These are phyloP conservation scores for Globisporangium okanoganense DNA, from an alignment of 352 stramenopile species.

Conservation along the genomic window DNA sequence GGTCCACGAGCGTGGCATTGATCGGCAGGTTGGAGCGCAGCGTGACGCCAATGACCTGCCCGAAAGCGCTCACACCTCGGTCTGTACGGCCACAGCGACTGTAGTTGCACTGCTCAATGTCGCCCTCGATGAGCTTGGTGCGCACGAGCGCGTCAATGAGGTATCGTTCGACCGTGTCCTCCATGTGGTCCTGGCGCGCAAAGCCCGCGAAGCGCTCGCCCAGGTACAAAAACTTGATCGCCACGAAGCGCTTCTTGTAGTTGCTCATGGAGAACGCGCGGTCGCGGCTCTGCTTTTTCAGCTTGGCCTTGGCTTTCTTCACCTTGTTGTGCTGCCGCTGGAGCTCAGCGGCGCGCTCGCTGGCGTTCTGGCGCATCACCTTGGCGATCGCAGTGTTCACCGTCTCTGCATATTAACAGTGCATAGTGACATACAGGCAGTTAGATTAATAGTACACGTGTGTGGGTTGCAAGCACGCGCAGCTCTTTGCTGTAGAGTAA, in stretches of 20 bases:
- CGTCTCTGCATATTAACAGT: constrained; percentile 27
- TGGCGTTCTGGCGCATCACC: constrained; percentile 36
- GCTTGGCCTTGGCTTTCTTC: constrained; percentile 63
- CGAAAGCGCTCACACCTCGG: constrained; percentile 91
- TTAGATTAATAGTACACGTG: background rate
- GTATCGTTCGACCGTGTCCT: constrained; percentile 92
- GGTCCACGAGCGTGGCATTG: constrained; percentile 57
- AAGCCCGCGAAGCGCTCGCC: constrained; percentile 89
- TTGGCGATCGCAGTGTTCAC: constrained; percentile 72
- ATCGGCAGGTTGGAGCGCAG: constrained; percentile 76
- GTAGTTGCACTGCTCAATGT: constrained; percentile 84
- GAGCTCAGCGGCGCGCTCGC: background rate
- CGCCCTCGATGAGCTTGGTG: constrained; percentile 85
- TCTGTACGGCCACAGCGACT: constrained; percentile 97
- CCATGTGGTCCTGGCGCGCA: constrained; percentile 82
- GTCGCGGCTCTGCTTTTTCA: constrained; percentile 22
- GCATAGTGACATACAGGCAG: constrained; percentile 1
- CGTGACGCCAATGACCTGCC: constrained; percentile 67
- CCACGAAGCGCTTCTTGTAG: constrained; percentile 66
- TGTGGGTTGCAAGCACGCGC: background rate
- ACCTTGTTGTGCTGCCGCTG: constrained; percentile 23
- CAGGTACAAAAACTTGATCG: constrained; percentile 85
- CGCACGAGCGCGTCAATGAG: constrained; percentile 93
- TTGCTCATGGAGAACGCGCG: constrained; percentile 76
- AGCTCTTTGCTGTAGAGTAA: background rate